Base-by-base conservation (phyloP, 495 filamentous ascomycete genomes). In the Penicillium chermesinum region DNA sequence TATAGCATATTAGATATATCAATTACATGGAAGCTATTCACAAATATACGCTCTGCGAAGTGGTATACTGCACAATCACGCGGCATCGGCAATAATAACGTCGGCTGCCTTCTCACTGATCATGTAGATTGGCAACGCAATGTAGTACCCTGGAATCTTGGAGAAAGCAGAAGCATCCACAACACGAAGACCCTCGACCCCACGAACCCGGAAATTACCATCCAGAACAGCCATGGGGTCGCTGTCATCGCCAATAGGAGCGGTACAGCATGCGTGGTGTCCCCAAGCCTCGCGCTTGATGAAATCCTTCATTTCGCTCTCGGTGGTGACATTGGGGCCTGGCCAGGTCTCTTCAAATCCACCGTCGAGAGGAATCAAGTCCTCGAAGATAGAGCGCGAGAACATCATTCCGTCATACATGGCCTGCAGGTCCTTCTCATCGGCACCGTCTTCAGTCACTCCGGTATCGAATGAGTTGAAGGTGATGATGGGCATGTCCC, bases 121-220 rank as follows among this genome's bases (percentile, higher is more conserved):
- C 73, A 84, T 82, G 56, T 84, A 83, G 1, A 80, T 81, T 3
- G 82, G 73, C 34, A 78, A 59, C 17, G 70, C 70, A n/a, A 79
- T 75, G 36, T 81, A 85, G n/a, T 73, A 75, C 0, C 82, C 82
- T 9, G 79, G 80, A 38, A 80, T 79, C 51, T 66, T 63, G 2
- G 80, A 79, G 44, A 74, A 83, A 5, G 77, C 73, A 7, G 70
- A 76, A 12, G 80, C 82, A 63, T 85, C 83, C 0, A 85, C 81
- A 15, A 84, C 80, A 40, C 83, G 66, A 54, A 85, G 51, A 6
- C 78, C 70, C n/a, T 71, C 59, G 0, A 78, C 72, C 0, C 78
- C 77, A 16, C 78, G 67, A 2, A 86, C 81, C 1, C 76, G 58
- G 52, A 84, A 82, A 49, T 74, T 68, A 1, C 66, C 62, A 54